Base-by-base conservation (phyloP, 2,329 filamentous ascomycete species). In the Fusarium napiforme region DNA sequence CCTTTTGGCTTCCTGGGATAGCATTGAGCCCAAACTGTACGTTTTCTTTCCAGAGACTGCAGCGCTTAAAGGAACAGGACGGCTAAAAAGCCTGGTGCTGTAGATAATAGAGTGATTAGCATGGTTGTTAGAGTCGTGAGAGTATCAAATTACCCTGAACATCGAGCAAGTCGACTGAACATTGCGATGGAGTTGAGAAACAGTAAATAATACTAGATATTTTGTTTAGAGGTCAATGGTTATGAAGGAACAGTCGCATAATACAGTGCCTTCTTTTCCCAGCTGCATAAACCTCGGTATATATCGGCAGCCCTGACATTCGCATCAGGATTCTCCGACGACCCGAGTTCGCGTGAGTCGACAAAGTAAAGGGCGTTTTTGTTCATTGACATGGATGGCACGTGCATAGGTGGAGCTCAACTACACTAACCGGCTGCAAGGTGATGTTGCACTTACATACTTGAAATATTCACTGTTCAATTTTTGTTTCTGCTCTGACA, bases 101-200 rank as follows among this genome's bases (percentile, higher is more conserved):
- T 42, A 49, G 39, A 67, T 59, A 26, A 52, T 53, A 34, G 30
- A 61, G 59, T 50, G 26, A 63, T 71, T 71, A 74, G 62, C 42
- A 42, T 40, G 32, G 12, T 47, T 46, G 40, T 42, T 14, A 52
- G 42, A 49, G n/a, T 49, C 16, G 36, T 19, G 26, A 42, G 37
- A 37, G 32, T 28, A 18, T 49, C 47, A 23, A 19, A 49, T 21
- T 72, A 78, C 76, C 74, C 58, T 39, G 69, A 70, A 56, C 56
- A 59, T 47, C 69, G 69, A 70, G 63, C 58, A 21, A 78, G 50
- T 47, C 67, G 75, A 43, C 67, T 59, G 47, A 78, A 67, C 76
- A 78, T 78, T 47, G 53, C 59, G 36, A 21, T 42, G 45, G 40
- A 46, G 32, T 37, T 58, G 43, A 46, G 42, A 56, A 23, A 37